Base-by-base conservation (phyloP, 192 early-diverging fungal genomes). In the Dispira parvispora region DNA sequence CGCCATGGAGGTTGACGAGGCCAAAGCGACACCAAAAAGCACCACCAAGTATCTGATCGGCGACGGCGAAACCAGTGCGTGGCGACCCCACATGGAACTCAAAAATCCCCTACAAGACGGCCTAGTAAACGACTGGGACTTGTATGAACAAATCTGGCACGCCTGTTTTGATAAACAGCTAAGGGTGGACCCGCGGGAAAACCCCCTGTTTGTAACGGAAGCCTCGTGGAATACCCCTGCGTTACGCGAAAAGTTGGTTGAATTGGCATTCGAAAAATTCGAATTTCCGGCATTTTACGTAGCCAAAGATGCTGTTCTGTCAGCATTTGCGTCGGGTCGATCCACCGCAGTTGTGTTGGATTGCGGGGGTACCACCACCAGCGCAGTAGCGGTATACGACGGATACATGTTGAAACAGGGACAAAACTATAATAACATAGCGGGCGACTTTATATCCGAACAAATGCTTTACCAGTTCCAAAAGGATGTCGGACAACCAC, bases 101-200 rank as follows among this genome's bases (percentile, higher is more conserved):
- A 81, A 72, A 27, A 85, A 84, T 14, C 92, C 94, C 11, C 62
- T 96, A 56, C 75, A 86, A 63, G 81, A 94, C n/a, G 94, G 94
- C n/a, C 68, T 89, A 90, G 92, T 99, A 23, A 70, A 83, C 43
- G 90, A 99, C 70, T 99, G 94, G 94, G 93, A 98, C 47, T 76
- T 84, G 9, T 85, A 86, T 64, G 93, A 96, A 71, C 77, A 87
- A 47, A 82, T 99, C 55, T 94, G 89, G 89, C 84, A 96, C 68
- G 80, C 92, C 62, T 78, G 89, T 8, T 88, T 88, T 69, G 69
- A 80, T 54, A 70, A 83, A 9, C 68, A 82, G 55, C 79, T 98
- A 55, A 76, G 82, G 20, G 78, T 86, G 23, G 73, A 87, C 47
- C 78, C 93, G 21, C 75, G 74, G 32, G 88, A 97, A 65, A 95